Base-by-base conservation (phyloP, 345 rosid genomes). In the Eucalyptus cladocalyx region DNA sequence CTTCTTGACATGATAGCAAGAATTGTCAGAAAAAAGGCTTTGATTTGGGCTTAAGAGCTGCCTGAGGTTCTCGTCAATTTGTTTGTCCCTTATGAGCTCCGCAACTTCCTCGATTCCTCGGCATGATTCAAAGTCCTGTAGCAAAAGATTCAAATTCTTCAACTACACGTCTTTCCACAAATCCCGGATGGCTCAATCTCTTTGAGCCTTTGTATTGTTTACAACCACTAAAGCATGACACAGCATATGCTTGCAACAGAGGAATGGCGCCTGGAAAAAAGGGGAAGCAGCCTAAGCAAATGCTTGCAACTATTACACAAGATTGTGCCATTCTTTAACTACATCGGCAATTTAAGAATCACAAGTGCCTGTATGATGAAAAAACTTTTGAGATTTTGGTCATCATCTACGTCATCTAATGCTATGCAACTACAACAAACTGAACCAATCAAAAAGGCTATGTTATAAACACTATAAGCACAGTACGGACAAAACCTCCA, bases 51-150 rank as follows among this genome's bases (percentile, higher is more conserved):
- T 56, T 54, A 87, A 89, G 60, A 76, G 32, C 83, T 87, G 94
- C 99, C 98, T 96, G 91, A 97, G 99, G 93, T 95, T 95, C 94
- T 98, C 99, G 88, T 97, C 99, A 19, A 92, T 95, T 95, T 96
- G 97, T 87, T 96, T 97, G 94, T 97, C 99, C 93, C 94, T 93
- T 88, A 97, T 93, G 87, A 98, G 96, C 89, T 94, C 94, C 34
- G 99, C 93, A 87, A 98, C 98, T 93, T 97, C 98, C 92, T 97
- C 99, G 50, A 98, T 95, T 76, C 99, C 99, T 90, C 95, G 95
- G 91, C 95, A 94, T 24, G 93, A 95, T 92, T 96, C 98, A 91
- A 98, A 98, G 89, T 97, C 99, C 98, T 97, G 89, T 91, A 19
- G 72, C 67, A 88, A 32, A 89, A 76, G 47, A 76, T 76, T 43